These are phyloP conservation scores for Cladosporium sp. DNA, from an alignment of 2,329 filamentous ascomycete genomes.

Conservation along the genomic window DNA sequence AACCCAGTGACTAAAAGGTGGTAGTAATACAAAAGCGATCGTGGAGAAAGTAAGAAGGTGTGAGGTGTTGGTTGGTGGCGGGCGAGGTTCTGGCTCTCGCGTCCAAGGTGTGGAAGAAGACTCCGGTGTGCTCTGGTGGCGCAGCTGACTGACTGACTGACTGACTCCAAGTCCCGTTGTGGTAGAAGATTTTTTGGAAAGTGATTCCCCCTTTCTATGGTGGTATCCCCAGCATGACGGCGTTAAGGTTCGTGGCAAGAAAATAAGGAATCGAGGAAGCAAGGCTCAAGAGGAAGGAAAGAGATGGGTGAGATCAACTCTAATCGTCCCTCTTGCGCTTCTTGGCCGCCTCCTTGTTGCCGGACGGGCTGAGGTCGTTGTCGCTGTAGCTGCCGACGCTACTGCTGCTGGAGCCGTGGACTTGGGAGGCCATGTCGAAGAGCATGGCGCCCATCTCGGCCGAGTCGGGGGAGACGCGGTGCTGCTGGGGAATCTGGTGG, in stretches of 20 bases:
- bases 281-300: constrained; percentile 8
- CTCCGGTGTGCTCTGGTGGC: too few relatives aligned
- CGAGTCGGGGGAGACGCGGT: constrained; percentile 46
- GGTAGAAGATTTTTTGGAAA: neutral
- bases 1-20: constrained; percentile 6
- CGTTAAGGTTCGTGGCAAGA: constrained; percentile 16
- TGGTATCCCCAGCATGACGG: constrained; percentile 16
- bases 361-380: constrained; percentile 17
- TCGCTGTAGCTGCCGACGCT: constrained; percentile 32
- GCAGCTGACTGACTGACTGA: neutral
- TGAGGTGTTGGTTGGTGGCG: neutral
- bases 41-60: constrained; percentile 6
- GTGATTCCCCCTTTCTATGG: constrained; percentile 1
- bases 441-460: constrained; percentile 67
- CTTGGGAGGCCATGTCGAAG: constrained; percentile 67
- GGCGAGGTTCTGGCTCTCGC: constrained; percentile 1
- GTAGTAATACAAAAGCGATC: constrained; percentile 11
- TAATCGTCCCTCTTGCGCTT: constrained; percentile 42
- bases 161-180: neutral
- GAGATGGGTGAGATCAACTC: neutral
- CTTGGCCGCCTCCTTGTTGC: constrained; percentile 33
- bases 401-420: constrained; percentile 57
- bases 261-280: constrained; percentile 4
- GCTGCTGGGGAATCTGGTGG: constrained; percentile 20
- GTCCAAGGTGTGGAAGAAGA: neutral